These are phyloP conservation scores for Psilocybe sp. DNA, from an alignment of 768 basidiomycete species.

Conservation along the genomic window DNA sequence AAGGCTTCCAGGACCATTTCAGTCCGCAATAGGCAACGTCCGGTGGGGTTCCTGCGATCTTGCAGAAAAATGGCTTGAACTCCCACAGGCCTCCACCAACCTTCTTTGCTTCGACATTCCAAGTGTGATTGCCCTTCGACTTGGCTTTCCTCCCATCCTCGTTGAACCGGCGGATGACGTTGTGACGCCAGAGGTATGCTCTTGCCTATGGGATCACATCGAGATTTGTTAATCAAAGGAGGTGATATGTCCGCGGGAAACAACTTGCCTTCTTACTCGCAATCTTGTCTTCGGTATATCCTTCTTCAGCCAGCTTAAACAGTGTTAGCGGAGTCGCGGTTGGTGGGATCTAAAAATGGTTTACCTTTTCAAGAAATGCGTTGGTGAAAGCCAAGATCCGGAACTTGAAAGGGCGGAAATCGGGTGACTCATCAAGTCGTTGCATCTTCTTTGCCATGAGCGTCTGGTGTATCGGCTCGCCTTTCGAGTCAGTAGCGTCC, in stretches of 20 bases:
- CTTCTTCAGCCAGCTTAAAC: slow-evolving; percentile 71
- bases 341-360: slow-evolving; percentile 15
- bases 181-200: slow-evolving; percentile 94
- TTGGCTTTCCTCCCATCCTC: slow-evolving; percentile 99
- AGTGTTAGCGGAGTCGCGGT: neutral
- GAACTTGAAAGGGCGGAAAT: slow-evolving; percentile 99
- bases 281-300: slow-evolving; percentile 91
- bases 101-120: slow-evolving; percentile 97
- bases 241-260: slow-evolving; percentile 7
- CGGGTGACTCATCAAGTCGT: slow-evolving; percentile 90
- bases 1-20: slow-evolving; percentile 87
- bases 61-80: slow-evolving; percentile 86
- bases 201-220: slow-evolving; percentile 55
- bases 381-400: slow-evolving; percentile 97
- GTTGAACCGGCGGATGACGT: slow-evolving; percentile 94
- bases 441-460: slow-evolving; percentile 99
- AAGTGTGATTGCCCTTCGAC: slow-evolving; percentile 98
- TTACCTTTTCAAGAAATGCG: slow-evolving; percentile 88
- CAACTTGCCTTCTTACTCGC: slow-evolving; percentile 88
- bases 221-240: slow-evolving; percentile 3
- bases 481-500: slow-evolving; percentile 90
- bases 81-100: slow-evolving; percentile 72
- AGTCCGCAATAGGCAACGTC: slow-evolving; percentile 78
- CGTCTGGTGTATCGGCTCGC: slow-evolving; percentile 96
- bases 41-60: slow-evolving; percentile 82